Evolutionary conservation across 306 rosid species (phyloP).

Genomic region (Acacia melanoxylon): DNA sequence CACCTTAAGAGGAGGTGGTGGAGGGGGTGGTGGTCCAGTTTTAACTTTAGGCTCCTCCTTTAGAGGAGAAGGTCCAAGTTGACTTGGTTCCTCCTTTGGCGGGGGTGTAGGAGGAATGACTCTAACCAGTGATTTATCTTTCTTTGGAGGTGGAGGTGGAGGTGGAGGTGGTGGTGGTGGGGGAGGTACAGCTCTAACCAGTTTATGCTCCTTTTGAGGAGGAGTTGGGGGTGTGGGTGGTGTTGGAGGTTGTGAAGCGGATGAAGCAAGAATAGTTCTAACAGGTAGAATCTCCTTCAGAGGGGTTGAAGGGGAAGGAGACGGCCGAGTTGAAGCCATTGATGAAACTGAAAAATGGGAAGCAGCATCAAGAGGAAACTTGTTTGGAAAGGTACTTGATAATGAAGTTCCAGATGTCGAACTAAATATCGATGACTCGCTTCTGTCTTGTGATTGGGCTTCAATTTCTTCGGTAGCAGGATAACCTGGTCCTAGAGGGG

Average conservation of each 20-base stretch:
- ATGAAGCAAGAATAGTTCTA: slow-evolving; percentile 31
- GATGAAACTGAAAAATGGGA: slow-evolving; percentile 32
- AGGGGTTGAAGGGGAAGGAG: slow-evolving; percentile 35
- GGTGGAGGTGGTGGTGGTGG: slow-evolving; percentile 34
- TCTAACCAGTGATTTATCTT: not conserved
- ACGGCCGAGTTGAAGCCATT: slow-evolving; percentile 29
- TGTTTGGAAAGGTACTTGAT: slow-evolving; percentile 29
- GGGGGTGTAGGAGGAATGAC: not conserved
- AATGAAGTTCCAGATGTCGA: slow-evolving; percentile 34
- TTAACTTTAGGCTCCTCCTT: slow-evolving; percentile 24
- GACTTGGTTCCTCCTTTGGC: slow-evolving; percentile 22
- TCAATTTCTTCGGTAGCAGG: slow-evolving; percentile 24
- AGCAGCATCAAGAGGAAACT: slow-evolving; percentile 26
- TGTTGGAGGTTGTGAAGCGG: slow-evolving; percentile 36
- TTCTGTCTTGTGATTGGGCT: slow-evolving; percentile 40
- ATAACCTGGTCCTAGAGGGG: slow-evolving; percentile 31
- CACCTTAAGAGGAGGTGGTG: slow-evolving; percentile 46
- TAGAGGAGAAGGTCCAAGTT: slow-evolving; percentile 35
- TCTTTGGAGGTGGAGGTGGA: slow-evolving; percentile 34
- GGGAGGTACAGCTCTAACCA: slow-evolving; percentile 6
- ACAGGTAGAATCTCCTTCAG: slow-evolving; percentile 35
- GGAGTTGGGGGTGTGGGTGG: slow-evolving; percentile 33
- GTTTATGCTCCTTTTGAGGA: slow-evolving; percentile 15
- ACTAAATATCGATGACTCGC: slow-evolving; percentile 38
- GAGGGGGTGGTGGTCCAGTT: slow-evolving; percentile 41